Evolutionary conservation across 1,284 basidiomycete species (phyloP), one percentile per base, ranked within the genome.

Genomic region (Leccinum subspadiceum): DNA sequence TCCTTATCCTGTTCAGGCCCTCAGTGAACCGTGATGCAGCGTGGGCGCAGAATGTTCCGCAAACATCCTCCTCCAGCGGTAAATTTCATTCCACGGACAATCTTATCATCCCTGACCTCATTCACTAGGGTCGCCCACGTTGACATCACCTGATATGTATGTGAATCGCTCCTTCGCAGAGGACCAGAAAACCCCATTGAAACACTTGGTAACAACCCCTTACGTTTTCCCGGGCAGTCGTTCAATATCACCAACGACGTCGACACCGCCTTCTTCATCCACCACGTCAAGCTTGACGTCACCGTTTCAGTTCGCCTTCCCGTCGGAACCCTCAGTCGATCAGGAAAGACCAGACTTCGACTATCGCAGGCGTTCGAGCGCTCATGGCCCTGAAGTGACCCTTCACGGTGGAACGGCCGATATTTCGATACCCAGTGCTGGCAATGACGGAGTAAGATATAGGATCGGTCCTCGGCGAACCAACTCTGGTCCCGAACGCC

Each of bases 371-470:
- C 81, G 80, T 65, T 77, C 80, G 51, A 76, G 75, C 66, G 72
- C 77, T 54, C 80, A 81, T 64, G 73, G 75, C 57, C 77, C 84
- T 41, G 84, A 88, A 62, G 80, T 89, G 37, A 84, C 85, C 15
- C 78, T 90, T 49, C 87, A 88, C 64, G 85, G 85, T 53, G 87
- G 86, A 58, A 87, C 85, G 9, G 85, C 88, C 53, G 84, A 90
- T 70, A 81, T 90, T 51, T 84, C 88, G n/a, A 71, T 86, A 53
- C 67, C 80, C 49, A 73, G 79, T 17, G 73, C 81, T 35, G 73
- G 76, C 56, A 73, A 76, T 62, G 85, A 87, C 62, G 77, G 77
- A 15, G 76, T 85, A 64, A 84, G 87, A 55, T 85, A 85, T 70
- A 79, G 86, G 66, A 72, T 87, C 58, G 77, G 79, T 53, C 64